A percentile compares a stretch with the other conserved stretches of the same genome.
Evolutionary conservation across 441 rosid genomes (phyloP).

Genomic region (Bruguiera hainesii): DNA sequence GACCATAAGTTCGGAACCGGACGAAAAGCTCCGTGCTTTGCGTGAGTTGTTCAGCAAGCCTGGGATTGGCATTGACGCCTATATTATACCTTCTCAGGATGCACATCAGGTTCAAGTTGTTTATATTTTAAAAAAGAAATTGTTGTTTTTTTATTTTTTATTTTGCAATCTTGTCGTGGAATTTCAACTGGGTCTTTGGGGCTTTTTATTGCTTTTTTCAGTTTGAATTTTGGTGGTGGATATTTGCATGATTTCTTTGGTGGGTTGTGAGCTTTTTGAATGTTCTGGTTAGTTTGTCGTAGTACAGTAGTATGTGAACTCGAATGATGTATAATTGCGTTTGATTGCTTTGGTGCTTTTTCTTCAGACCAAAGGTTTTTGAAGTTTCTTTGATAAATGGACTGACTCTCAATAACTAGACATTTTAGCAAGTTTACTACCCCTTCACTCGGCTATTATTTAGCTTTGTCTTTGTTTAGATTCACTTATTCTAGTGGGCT

Average conservation of each 20-base stretch:
- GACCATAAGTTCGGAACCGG: slow-evolving; percentile 32
- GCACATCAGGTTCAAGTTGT: slow-evolving; percentile 72
- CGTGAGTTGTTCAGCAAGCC: slow-evolving; percentile 63
- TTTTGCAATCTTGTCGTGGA: background rate
- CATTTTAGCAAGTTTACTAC: background rate
- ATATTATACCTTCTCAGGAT: slow-evolving; percentile 92
- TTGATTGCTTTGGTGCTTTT: background rate
- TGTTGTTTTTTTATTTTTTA: background rate
- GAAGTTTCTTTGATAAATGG: background rate
- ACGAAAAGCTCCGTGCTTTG: slow-evolving; percentile 69
- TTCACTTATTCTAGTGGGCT: background rate
- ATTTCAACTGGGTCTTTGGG: background rate
- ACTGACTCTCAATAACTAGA: background rate
- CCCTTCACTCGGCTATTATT: background rate
- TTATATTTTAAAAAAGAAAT: background rate
- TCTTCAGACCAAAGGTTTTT: background rate
- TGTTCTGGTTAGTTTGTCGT: background rate
- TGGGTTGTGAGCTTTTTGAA: background rate
- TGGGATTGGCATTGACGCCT: slow-evolving; percentile 79
- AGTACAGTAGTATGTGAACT: background rate
- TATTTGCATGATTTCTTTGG: background rate
- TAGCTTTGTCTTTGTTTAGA: background rate
- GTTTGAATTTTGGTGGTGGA: background rate
- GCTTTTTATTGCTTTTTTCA: slow-evolving; percentile 1
- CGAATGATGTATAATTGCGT: background rate